Conservation (phyloP, 495 filamentous ascomycete species). For the Xylaria telfairii region DNA sequence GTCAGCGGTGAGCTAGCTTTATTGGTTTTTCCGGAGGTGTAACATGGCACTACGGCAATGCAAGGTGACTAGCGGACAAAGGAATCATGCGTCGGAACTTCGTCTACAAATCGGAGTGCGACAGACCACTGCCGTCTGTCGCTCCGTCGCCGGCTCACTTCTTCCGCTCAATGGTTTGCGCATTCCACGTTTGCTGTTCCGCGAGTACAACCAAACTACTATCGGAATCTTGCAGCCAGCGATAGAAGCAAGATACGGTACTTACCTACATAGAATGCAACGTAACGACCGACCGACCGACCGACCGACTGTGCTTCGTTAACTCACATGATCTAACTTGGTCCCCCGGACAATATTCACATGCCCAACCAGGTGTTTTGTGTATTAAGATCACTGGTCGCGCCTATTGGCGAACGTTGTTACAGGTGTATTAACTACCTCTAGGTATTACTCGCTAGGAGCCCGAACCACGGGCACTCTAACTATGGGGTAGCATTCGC, state of each 20-base stretch:
- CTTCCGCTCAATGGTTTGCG: slow-evolving; percentile 4
- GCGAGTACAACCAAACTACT: slow-evolving; percentile 3
- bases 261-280: background rate
- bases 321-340: slow-evolving; percentile 1
- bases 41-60: slow-evolving; percentile 9
- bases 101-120: slow-evolving; percentile 11
- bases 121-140: slow-evolving; percentile 9
- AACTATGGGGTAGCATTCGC: background rate
- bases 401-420: slow-evolving; percentile 5
- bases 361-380: slow-evolving; percentile 1
- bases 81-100: slow-evolving; percentile 8
- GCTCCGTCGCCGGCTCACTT: slow-evolving; percentile 7
- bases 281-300: background rate
- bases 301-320: background rate
- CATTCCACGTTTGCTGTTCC: slow-evolving; percentile 8
- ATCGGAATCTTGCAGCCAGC: slow-evolving; percentile 13
- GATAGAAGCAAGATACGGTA: slow-evolving; percentile 22
- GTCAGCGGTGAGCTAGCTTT: background rate
- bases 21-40: background rate
- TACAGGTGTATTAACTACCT: slow-evolving; percentile 2
- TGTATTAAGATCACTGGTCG: background rate
- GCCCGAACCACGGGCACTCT: background rate
- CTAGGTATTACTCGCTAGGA: background rate
- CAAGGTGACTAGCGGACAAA: slow-evolving; percentile 8
- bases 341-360: background rate